A percentile compares a stretch with the other conserved stretches of the same genome.
phyloP scores from a whole-genome alignment of 345 rosid species.

The Gossypium turneri region DNA sequence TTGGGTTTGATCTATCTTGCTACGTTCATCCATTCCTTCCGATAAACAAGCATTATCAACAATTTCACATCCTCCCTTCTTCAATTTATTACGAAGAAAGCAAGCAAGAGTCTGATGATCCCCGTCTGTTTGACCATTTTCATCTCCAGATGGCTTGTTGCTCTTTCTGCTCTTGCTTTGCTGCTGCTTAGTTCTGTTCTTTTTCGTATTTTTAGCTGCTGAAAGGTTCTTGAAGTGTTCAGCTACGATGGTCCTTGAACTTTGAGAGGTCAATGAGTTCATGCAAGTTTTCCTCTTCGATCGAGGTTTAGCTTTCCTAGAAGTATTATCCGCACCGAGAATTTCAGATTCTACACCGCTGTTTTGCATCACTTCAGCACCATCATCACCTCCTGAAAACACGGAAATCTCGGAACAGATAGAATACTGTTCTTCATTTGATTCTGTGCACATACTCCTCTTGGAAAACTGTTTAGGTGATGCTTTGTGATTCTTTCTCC shows the following conservation, averaged over 20 bases:
- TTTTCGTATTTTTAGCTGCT: background rate
- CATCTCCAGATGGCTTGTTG: background rate
- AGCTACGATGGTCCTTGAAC: background rate
- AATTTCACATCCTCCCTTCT: conserved; percentile 19
- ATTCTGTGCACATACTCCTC: conserved; percentile 4
- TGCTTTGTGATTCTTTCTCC: conserved; percentile 10
- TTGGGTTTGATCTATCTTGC: background rate
- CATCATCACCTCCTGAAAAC: conserved; percentile 11
- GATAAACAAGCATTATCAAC: conserved; percentile 6
- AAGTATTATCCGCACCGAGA: background rate
- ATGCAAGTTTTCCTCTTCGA: background rate
- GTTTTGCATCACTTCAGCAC: conserved; percentile 13
- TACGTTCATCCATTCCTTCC: background rate
- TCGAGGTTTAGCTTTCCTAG: background rate
- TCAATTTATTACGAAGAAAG: conserved; percentile 15
- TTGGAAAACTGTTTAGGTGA: background rate
- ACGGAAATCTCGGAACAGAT: background rate
- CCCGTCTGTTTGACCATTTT: background rate
- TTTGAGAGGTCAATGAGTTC: conserved; percentile 2
- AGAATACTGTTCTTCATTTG: conserved; percentile 2
- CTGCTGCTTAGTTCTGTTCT: background rate
- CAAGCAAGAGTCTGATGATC: conserved; percentile 19
- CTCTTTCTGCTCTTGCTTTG: conserved; percentile 8
- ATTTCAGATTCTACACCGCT: conserved; percentile 4
- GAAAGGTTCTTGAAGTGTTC: background rate